A percentile compares a stretch with the other conserved stretches of the same genome.
phyloP scores from a whole-genome alignment of 108 stramenopile species.

The Bacterosira constricta region DNA sequence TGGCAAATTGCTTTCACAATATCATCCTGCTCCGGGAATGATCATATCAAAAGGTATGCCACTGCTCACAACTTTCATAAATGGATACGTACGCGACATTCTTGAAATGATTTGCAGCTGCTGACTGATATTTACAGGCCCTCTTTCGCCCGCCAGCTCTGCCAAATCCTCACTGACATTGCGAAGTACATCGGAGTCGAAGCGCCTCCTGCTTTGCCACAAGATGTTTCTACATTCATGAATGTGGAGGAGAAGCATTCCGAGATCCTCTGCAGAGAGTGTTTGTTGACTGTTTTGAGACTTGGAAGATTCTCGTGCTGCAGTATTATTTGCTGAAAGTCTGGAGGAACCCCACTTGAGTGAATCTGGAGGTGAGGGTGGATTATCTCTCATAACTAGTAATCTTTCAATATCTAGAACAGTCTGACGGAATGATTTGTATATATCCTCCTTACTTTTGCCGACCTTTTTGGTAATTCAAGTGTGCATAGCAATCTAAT shows the following conservation, averaged over 20 bases:
- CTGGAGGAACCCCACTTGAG: slow-evolving; percentile 26
- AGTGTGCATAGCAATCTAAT: background rate
- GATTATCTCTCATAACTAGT: slow-evolving; percentile 85
- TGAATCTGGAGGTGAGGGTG: slow-evolving; percentile 59
- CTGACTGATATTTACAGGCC: slow-evolving; percentile 80
- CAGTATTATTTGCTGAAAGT: background rate
- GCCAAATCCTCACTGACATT: slow-evolving; percentile 86
- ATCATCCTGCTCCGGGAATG: background rate
- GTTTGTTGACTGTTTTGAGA: slow-evolving; percentile 35
- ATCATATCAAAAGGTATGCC: slow-evolving; percentile 29
- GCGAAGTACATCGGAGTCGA: slow-evolving; percentile 55
- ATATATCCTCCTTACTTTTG: slow-evolving; percentile 75
- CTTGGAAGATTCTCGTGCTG: background rate
- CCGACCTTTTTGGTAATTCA: slow-evolving; percentile 47
- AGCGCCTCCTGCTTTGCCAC: slow-evolving; percentile 78
- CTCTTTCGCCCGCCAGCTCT: slow-evolving; percentile 89
- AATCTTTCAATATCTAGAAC: slow-evolving; percentile 86
- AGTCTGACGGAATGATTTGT: slow-evolving; percentile 69
- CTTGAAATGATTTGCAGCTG: slow-evolving; percentile 81
- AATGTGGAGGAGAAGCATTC: slow-evolving; percentile 90
- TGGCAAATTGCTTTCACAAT: background rate
- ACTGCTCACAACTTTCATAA: slow-evolving; percentile 68
- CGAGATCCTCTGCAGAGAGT: slow-evolving; percentile 75
- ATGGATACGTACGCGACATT: slow-evolving; percentile 86
- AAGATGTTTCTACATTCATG: slow-evolving; percentile 82